phyloP scores from a whole-genome alignment of 2,329 filamentous ascomycete species.

The Ustilaginoidea virens region DNA sequence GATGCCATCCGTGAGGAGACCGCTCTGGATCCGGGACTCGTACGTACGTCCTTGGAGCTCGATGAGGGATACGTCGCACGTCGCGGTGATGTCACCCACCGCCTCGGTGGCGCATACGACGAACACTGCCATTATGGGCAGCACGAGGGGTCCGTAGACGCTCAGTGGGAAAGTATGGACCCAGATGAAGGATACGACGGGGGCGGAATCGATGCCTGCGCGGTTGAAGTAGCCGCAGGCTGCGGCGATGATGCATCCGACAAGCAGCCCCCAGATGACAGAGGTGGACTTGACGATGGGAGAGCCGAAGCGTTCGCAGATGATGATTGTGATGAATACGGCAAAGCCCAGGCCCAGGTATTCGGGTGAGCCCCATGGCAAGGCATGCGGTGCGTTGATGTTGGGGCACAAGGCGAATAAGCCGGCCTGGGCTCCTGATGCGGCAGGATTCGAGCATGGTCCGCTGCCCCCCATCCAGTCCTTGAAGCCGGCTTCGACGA shows the following conservation, averaged over 20 bases:
- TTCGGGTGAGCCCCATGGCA: constrained; percentile 67
- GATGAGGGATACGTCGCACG: constrained; percentile 63
- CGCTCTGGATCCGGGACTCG: constrained; percentile 65
- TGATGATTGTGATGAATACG: constrained; percentile 64
- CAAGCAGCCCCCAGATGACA: constrained; percentile 57
- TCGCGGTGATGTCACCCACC: constrained; percentile 68
- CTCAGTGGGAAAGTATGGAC: constrained; percentile 59
- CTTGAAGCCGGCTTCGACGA: constrained; percentile 57
- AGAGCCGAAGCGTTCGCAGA: constrained; percentile 67
- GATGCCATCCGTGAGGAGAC: constrained; percentile 61
- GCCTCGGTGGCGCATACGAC: constrained; percentile 66
- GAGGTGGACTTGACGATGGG: constrained; percentile 74
- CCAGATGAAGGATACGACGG: constrained; percentile 63
- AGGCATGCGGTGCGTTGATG: constrained; percentile 51
- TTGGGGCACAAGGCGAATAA: constrained; percentile 51
- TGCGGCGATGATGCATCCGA: constrained; percentile 65
- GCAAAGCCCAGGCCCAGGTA: constrained; percentile 67
- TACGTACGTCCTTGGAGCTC: constrained; percentile 58
- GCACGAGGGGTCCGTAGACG: constrained; percentile 57
- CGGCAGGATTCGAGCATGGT: constrained; percentile 31
- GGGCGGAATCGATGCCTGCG: constrained; percentile 55
- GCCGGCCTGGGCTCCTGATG: constrained; percentile 17
- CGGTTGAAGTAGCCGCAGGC: constrained; percentile 65
- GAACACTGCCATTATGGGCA: constrained; percentile 54
- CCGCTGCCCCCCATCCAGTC: constrained; percentile 68